A percentile compares a stretch with the other conserved stretches of the same genome.
These are phyloP conservation scores for Leccinellum luteum DNA, from an alignment of 768 basidiomycete species.

Conservation along the genomic window DNA sequence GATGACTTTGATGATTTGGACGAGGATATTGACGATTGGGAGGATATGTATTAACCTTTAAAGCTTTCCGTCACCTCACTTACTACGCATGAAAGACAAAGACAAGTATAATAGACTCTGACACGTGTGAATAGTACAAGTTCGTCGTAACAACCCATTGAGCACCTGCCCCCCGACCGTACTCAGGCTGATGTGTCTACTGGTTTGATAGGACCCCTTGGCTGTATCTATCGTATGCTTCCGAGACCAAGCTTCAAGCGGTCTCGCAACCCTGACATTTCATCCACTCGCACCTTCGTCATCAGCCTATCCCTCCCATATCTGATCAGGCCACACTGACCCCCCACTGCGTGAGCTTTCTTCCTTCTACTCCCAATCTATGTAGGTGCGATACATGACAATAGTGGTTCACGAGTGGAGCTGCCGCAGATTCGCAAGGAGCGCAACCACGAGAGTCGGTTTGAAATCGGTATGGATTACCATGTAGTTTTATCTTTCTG, in stretches of 20 bases:
- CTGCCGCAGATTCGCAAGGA: neutral
- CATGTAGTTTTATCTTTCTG: neutral
- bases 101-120: too few relatives aligned
- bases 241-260: neutral
- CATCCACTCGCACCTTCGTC: neutral
- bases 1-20: slow-evolving; percentile 29
- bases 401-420: neutral
- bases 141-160: neutral
- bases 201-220: neutral
- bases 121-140: too few relatives aligned
- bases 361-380: neutral
- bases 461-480: too few relatives aligned
- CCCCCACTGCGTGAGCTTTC: neutral
- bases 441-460: neutral
- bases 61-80: too few relatives aligned
- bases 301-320: neutral
- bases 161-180: too few relatives aligned
- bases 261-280: neutral
- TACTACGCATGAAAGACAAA: too few relatives aligned
- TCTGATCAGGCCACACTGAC: neutral
- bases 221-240: neutral
- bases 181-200: too few relatives aligned
- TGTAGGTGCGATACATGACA: neutral
- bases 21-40: slow-evolving; percentile 16
- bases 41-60: slow-evolving; percentile 4